Percentiles rank a stretch among this genome's conserved stretches.
Evolutionary conservation across 139 green algal genomes (phyloP).

Genomic region (Zygnema circumcarinatum): DNA sequence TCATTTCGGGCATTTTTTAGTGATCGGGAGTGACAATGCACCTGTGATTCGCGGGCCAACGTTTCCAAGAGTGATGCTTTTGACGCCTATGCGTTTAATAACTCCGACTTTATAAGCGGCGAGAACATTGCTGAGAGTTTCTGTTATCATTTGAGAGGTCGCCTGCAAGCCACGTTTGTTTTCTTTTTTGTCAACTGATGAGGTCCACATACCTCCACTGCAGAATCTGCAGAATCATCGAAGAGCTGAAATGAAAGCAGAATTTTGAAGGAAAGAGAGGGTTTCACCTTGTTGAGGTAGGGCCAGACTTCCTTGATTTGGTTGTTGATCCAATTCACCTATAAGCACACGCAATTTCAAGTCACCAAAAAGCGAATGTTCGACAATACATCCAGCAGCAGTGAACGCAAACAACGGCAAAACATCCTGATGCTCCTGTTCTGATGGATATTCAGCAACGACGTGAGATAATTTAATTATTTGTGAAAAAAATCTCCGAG

Average conservation of each 20-base stretch:
- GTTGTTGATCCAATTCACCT: conserved; percentile 37
- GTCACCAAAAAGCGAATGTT: too few species aligned
- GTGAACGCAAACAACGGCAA: too few species aligned
- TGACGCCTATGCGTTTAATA: conserved; percentile 16
- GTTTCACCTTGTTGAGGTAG: conserved; percentile 33
- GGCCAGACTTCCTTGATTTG: conserved; percentile 24
- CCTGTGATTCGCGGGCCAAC: conserved; percentile 17
- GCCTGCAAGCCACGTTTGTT: not conserved
- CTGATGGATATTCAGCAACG: too few species aligned
- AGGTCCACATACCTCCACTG: not conserved
- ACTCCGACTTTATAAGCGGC: conserved; percentile 30
- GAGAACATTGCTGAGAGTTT: conserved; percentile 9
- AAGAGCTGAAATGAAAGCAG: not conserved
- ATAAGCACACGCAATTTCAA: too few species aligned
- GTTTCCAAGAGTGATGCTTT: conserved; percentile 34
- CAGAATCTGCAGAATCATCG: not conserved
- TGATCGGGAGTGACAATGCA: not conserved
- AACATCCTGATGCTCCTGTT: too few species aligned
- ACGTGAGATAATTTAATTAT: too few species aligned
- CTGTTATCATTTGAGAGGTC: conserved; percentile 7
- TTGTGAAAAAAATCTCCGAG: too few species aligned
- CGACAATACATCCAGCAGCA: too few species aligned
- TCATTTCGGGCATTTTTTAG: not conserved
- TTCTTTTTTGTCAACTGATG: not conserved
- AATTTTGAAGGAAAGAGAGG: not conserved